These are phyloP conservation scores for Pistacia atlantica DNA, from an alignment of 345 rosid species.

Conservation along the genomic window DNA sequence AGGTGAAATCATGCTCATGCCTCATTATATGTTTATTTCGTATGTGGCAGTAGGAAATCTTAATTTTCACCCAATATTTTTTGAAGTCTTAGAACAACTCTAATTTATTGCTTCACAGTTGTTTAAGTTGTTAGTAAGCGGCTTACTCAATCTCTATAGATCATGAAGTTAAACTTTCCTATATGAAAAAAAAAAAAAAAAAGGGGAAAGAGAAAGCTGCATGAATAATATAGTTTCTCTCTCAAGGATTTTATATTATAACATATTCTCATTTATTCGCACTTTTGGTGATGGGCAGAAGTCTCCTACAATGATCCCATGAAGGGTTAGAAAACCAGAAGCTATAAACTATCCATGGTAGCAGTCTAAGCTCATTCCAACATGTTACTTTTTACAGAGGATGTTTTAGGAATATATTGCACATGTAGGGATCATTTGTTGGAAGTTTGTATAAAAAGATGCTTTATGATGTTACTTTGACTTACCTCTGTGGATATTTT, in stretches of 20 bases:
- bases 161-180: too few species aligned
- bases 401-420: background rate
- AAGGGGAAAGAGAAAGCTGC: too few species aligned
- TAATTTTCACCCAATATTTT: background rate
- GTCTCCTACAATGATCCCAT: background rate
- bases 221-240: background rate
- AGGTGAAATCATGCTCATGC: constrained; percentile 43
- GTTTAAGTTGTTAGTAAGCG: background rate
- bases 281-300: background rate
- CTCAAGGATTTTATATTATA: background rate
- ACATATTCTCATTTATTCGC: background rate
- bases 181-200: too few species aligned
- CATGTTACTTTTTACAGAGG: background rate
- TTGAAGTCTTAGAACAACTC: background rate
- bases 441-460: background rate
- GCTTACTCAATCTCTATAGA: background rate
- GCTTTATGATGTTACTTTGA: background rate
- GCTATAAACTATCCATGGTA: background rate
- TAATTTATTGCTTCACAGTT: background rate
- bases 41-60: background rate
- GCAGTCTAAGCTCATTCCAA: background rate
- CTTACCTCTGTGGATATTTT: background rate
- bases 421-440: background rate
- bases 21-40: background rate
- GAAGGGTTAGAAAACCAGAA: background rate